Evolutionary conservation across 1,284 basidiomycete species (phyloP).

Genomic region (Mycena citricolor): DNA sequence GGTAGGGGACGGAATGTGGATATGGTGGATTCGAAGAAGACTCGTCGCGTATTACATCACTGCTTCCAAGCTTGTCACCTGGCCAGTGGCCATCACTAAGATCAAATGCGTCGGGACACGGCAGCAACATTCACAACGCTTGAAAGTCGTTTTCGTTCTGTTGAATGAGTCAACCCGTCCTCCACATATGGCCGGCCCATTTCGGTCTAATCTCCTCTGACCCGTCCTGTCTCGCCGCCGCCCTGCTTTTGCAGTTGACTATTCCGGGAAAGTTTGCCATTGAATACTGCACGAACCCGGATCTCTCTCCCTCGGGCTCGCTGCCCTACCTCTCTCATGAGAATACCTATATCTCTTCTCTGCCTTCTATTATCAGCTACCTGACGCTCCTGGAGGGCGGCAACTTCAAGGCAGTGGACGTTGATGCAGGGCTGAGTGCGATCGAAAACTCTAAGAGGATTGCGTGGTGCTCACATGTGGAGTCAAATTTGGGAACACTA

Average conservation of each 20-base stretch:
- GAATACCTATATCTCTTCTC: slow-evolving; percentile 46
- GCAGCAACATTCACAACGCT: too few species aligned
- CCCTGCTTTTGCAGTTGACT: slow-evolving; percentile 64
- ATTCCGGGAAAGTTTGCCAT: slow-evolving; percentile 65
- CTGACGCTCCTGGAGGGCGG: slow-evolving; percentile 44
- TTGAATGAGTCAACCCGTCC: slow-evolving; percentile 31
- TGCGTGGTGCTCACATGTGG: slow-evolving; percentile 65
- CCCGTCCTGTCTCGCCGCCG: slow-evolving; percentile 59
- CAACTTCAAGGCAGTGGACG: slow-evolving; percentile 33
- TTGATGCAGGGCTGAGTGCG: slow-evolving; percentile 46
- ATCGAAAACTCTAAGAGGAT: slow-evolving; percentile 50
- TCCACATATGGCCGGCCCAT: slow-evolving; percentile 69
- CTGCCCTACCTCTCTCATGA: slow-evolving; percentile 69
- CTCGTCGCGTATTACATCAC: too few species aligned
- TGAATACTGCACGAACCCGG: slow-evolving; percentile 63
- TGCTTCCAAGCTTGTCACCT: too few species aligned
- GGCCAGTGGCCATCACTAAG: too few species aligned
- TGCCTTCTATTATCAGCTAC: slow-evolving; percentile 65
- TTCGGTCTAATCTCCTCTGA: slow-evolving; percentile 68
- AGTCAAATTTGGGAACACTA: slow-evolving; percentile 66
- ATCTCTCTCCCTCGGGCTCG: slow-evolving; percentile 74
- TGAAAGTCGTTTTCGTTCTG: too few species aligned
- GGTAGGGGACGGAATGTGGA: too few species aligned
- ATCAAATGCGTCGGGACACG: too few species aligned
- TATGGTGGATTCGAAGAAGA: too few species aligned